phyloP scores from a whole-genome alignment of 495 filamentous ascomycete species.

The Daldinia grandis region DNA sequence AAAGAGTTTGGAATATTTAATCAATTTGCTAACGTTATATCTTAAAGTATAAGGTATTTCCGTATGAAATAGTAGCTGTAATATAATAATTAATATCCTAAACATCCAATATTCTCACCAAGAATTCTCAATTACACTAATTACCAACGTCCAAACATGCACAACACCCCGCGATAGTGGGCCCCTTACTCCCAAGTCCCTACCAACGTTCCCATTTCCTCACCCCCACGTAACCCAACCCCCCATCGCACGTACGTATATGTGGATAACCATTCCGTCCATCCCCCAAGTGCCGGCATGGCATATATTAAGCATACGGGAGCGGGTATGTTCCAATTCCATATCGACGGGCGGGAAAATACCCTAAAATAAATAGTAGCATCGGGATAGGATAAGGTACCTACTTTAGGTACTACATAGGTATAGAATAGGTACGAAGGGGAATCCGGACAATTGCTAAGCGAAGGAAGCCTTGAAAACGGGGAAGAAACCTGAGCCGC shows the following conservation, averaged over 20 bases:
- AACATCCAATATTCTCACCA: no score
- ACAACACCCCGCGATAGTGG: slow-evolving; percentile 2
- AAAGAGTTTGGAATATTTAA: no score
- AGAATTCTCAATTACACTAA: no score
- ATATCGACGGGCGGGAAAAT: neutral
- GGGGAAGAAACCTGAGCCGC: slow-evolving; percentile 18
- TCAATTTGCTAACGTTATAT: no score
- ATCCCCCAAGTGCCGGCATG: neutral
- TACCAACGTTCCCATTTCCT: neutral
- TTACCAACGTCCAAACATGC: neutral
- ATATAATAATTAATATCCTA: no score
- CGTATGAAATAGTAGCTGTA: no score
- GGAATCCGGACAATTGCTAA: slow-evolving; percentile 27
- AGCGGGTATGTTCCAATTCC: neutral
- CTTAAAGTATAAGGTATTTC: no score
- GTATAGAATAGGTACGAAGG: neutral
- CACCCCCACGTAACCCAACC: neutral
- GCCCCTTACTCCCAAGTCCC: neutral
- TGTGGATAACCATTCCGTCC: neutral
- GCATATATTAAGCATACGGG: neutral
- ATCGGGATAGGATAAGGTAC: neutral
- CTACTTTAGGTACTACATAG: no score
- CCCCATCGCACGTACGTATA: neutral
- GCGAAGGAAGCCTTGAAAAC: slow-evolving; percentile 11
- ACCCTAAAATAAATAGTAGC: neutral